Evolutionary conservation across 495 filamentous ascomycete genomes (phyloP).

Genomic region (Aspergillus leporis): DNA sequence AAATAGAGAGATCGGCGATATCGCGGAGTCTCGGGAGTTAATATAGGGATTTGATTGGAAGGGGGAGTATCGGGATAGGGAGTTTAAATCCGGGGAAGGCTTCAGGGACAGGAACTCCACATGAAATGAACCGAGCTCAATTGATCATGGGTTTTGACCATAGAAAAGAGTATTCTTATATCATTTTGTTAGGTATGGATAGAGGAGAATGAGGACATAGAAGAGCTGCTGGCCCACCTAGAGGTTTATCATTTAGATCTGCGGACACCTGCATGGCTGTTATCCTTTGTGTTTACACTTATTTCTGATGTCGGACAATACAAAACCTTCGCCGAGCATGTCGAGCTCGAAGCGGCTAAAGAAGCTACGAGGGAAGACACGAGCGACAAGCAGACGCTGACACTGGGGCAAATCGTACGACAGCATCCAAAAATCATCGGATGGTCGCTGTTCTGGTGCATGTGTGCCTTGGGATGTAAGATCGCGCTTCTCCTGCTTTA

Average conservation of each 20-base stretch:
- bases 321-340: not conserved
- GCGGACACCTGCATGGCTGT: not conserved
- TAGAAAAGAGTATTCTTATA: too few relatives aligned
- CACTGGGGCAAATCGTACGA: not conserved
- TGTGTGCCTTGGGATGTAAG: constrained; percentile 8
- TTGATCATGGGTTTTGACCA: too few relatives aligned
- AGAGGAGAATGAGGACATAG: not conserved
- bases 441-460: constrained; percentile 14
- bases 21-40: not conserved
- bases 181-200: too few relatives aligned
- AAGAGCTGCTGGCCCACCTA: not conserved
- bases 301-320: not conserved
- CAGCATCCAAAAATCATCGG: constrained; percentile 7
- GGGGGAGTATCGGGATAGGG: not conserved
- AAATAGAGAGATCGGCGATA: not conserved
- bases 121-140: not conserved
- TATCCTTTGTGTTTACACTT: not conserved
- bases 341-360: not conserved
- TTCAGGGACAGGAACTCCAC: not conserved
- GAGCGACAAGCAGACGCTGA: not conserved
- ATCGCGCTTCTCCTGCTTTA: not conserved
- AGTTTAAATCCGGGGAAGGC: not conserved
- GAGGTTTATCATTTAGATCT: not conserved
- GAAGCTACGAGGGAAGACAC: not conserved
- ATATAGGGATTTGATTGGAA: not conserved